phyloP scores from a whole-genome alignment of 208 protist species.

The Wallacemonas collosoma region DNA sequence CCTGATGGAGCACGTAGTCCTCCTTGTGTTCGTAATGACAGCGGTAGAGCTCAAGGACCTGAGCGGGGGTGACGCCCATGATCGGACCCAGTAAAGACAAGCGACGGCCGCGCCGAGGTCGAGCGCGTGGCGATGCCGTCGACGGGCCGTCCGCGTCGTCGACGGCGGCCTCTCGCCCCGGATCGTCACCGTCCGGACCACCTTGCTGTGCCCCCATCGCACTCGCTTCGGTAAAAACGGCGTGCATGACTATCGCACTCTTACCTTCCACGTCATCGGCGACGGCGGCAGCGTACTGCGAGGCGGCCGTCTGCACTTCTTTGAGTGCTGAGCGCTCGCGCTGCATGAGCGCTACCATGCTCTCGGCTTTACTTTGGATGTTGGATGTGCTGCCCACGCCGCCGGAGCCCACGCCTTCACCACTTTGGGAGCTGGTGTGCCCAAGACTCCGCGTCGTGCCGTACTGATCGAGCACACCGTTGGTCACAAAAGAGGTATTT shows the following conservation, averaged over 20 bases:
- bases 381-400: background rate
- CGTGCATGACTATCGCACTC: slow-evolving; percentile 1
- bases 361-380: background rate
- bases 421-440: background rate
- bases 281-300: slow-evolving; percentile 9
- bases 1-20: slow-evolving; percentile 42
- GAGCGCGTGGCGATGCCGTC: background rate
- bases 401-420: background rate
- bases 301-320: slow-evolving; percentile 2
- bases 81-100: slow-evolving; percentile 46
- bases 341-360: slow-evolving; percentile 10
- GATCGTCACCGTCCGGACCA: background rate
- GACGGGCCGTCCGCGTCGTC: background rate
- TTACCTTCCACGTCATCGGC: background rate
- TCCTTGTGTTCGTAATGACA: slow-evolving; percentile 41
- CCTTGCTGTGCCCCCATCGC: background rate
- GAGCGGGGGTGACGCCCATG: slow-evolving; percentile 32
- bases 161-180: background rate
- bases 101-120: background rate
- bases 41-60: slow-evolving; percentile 38
- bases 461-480: background rate
- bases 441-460: background rate
- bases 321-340: background rate
- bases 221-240: background rate
- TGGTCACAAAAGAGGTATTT: background rate